These are phyloP conservation scores for Holtermannia corniformis DNA, from an alignment of 768 basidiomycete species.

Conservation along the genomic window DNA sequence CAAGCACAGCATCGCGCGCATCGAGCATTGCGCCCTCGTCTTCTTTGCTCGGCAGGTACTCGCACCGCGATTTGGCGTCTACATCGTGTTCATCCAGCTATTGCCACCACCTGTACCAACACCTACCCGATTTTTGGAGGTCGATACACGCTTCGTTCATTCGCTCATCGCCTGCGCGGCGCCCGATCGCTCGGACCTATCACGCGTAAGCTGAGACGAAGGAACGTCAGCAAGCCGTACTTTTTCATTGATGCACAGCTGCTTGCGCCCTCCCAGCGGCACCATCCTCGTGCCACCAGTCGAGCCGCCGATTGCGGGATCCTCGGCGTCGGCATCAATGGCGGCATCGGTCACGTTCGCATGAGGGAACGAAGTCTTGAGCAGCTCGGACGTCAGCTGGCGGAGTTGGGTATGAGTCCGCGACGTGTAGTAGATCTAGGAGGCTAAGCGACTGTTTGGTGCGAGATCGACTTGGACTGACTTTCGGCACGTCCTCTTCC, in stretches of 20 bases:
- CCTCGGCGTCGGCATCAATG: background rate
- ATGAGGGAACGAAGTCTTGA: slow-evolving; percentile 52
- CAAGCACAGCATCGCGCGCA: slow-evolving; percentile 78
- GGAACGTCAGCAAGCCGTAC: slow-evolving; percentile 6
- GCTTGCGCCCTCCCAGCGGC: slow-evolving; percentile 80
- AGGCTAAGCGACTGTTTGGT: no score
- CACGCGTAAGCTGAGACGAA: background rate
- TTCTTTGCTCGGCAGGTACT: slow-evolving; percentile 59
- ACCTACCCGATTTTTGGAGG: slow-evolving; percentile 55
- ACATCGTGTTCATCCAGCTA: slow-evolving; percentile 1
- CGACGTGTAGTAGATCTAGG: slow-evolving; percentile 76
- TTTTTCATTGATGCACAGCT: slow-evolving; percentile 83
- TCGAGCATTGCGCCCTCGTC: slow-evolving; percentile 67
- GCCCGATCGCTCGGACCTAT: slow-evolving; percentile 48
- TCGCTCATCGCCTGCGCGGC: slow-evolving; percentile 47
- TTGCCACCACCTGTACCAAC: slow-evolving; percentile 14
- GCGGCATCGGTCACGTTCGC: background rate
- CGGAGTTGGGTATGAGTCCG: slow-evolving; percentile 92
- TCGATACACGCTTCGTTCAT: slow-evolving; percentile 83
- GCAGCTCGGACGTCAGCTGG: slow-evolving; percentile 78
- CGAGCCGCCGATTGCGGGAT: background rate
- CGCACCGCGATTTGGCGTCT: slow-evolving; percentile 54
- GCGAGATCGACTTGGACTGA: slow-evolving; percentile 5
- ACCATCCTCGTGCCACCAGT: slow-evolving; percentile 51
- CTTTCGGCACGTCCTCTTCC: slow-evolving; percentile 39